Evolutionary conservation across 176 grass and related monocot species (phyloP), one percentile per base, ranked within the genome.

Genomic region (Carex cristatella): DNA sequence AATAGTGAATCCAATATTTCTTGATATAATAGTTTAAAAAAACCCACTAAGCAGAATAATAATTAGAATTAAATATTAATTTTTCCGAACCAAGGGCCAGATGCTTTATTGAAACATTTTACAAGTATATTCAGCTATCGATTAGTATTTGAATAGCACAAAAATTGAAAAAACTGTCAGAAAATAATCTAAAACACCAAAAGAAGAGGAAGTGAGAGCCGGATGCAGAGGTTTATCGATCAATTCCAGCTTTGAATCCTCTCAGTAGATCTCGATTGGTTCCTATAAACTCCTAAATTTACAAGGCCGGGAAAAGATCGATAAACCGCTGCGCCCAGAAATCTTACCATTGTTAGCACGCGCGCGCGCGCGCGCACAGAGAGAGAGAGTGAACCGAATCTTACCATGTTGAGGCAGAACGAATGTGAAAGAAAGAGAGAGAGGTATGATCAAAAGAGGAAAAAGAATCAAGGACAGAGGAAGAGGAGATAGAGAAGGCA

Each of bases 161-260:
- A 27, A 74, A 72, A 79, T 13, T 70, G 31, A 42, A 70, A 64
- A 76, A 68, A 19, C 18, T 66, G 44, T 42, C 33, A 84, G 13
- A 65, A 68, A 53, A 2, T 42, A 38, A 11, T 68, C 30, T 68
- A 73, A 58, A 79, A 65, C 27, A 64, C 16, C 48, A 61, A 16
- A 12, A 76, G 32, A 84, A 27, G 86, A 59, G 82, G 58, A 88
- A 57, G 86, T 83, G 87, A 91, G 79, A 91, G 84, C 93, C 86
- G 93, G 93, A 95, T 95, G 93, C 93, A 95, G 93, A 95, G 93
- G 93, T 93, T 95, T 95, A 95, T 95, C 93, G 93, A 93, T 87
- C 93, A 86, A 88, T 95, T 95, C 91, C 93, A 83, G 93, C 93
- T 82, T 93, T 95, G 91, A 85, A 61, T 74, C 76, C 60, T 67